These are phyloP conservation scores for Nidula microcarpa DNA, from an alignment of 768 basidiomycete species.

Conservation along the genomic window DNA sequence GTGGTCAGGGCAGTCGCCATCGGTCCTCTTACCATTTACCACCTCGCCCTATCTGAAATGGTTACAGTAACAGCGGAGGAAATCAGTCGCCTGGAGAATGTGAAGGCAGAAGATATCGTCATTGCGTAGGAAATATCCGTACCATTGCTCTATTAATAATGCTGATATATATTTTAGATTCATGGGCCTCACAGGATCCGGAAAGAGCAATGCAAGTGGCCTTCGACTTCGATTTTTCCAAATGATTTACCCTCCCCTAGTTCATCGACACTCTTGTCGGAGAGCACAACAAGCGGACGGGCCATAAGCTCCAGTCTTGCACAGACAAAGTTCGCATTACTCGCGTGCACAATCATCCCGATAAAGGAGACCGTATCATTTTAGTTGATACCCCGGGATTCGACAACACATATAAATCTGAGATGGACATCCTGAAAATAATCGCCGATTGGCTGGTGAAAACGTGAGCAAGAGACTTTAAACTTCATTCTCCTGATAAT, in stretches of 20 bases:
- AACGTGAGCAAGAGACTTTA: conserved; percentile 6
- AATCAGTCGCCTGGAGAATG: no score
- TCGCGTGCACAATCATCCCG: background rate
- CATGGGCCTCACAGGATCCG: conserved; percentile 7
- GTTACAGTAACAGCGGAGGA: no score
- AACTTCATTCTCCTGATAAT: background rate
- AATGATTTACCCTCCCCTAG: background rate
- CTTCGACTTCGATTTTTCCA: background rate
- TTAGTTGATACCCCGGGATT: conserved; percentile 16
- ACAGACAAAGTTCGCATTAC: conserved; percentile 5
- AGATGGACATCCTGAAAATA: conserved; percentile 5
- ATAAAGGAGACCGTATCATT: conserved; percentile 1
- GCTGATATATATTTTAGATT: conserved; percentile 1
- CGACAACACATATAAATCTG: conserved; percentile 4
- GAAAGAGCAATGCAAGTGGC: conserved; percentile 6
- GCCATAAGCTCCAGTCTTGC: conserved; percentile 6
- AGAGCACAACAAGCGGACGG: conserved; percentile 1
- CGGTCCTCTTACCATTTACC: no score
- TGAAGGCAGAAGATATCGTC: background rate
- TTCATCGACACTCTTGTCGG: conserved; percentile 8
- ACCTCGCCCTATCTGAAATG: no score
- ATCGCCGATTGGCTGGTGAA: background rate
- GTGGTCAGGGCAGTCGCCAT: no score
- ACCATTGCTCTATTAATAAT: background rate
- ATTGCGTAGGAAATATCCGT: background rate